Percentiles rank a stretch among this genome's conserved stretches.
Conservation (phyloP, 805 yeast species). For the Ogataea sp. region DNA sequence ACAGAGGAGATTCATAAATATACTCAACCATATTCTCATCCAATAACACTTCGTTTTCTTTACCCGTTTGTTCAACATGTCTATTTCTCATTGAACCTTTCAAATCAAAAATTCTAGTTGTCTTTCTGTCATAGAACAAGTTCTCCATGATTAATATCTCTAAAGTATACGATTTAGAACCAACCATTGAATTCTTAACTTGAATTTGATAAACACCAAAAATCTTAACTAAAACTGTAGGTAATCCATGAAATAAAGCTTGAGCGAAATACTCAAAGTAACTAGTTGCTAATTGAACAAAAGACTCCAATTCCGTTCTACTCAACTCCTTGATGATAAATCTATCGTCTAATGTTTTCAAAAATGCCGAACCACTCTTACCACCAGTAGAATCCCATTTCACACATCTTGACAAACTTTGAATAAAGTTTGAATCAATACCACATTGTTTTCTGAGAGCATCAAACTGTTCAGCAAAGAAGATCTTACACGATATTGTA, state of each 20-base stretch:
- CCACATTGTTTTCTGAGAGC: conserved; percentile 86
- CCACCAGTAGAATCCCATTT: conserved; percentile 98
- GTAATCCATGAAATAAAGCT: conserved; percentile 88
- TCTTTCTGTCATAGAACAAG: conserved; percentile 74
- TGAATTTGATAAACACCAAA: conserved; percentile 95
- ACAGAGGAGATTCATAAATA: conserved; percentile 91
- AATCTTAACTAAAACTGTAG: conserved; percentile 89
- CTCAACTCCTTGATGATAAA: conserved; percentile 85
- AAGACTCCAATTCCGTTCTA: conserved; percentile 84
- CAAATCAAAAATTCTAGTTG: conserved; percentile 83
- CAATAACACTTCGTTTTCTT: conserved; percentile 84
- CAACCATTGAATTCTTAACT: conserved; percentile 69
- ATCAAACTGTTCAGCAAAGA: conserved; percentile 94
- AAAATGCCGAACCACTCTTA: conserved; percentile 88
- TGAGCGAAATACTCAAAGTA: conserved; percentile 95
- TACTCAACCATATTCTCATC: conserved; percentile 99
- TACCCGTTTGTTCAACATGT: conserved; percentile 94
- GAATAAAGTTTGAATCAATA: conserved; percentile 65
- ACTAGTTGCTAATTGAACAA: conserved; percentile 91
- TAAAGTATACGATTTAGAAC: conserved; percentile 65
- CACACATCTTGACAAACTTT: conserved; percentile 85
- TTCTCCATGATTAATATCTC: conserved; percentile 96
- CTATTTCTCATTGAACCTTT: conserved; percentile 98
- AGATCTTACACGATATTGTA: conserved; percentile 82
- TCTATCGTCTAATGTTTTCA: conserved; percentile 87